A percentile compares a stretch with the other conserved stretches of the same genome.
Conservation (phyloP, 2,329 filamentous ascomycete genomes). For the Pestalotiopsis fici region DNA sequence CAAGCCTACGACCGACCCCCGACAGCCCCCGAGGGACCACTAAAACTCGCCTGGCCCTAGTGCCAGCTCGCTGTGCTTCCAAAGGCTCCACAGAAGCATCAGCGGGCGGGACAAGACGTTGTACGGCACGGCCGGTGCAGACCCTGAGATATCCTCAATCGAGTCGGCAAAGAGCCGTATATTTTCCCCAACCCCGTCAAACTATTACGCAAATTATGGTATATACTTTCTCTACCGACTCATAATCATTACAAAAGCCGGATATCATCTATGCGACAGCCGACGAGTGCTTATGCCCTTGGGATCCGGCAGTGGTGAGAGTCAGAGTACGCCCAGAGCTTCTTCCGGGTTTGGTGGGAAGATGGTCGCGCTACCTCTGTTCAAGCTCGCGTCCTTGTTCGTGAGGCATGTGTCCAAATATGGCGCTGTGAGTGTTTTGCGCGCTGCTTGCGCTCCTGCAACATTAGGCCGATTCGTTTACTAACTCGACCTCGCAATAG, state of each 20-base stretch:
- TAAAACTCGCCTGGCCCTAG: not conserved
- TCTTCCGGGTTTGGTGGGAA: slow-evolving; percentile 12
- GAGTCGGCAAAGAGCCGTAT: not conserved
- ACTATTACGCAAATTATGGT: not conserved
- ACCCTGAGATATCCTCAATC: not conserved
- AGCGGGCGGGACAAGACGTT: not conserved
- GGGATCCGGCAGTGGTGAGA: not conserved
- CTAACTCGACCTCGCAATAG: slow-evolving; percentile 35
- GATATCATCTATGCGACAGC: not conserved
- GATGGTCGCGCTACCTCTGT: slow-evolving; percentile 68
- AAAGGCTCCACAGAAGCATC: slow-evolving; percentile 5
- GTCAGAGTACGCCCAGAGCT: not conserved
- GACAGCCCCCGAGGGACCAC: not conserved
- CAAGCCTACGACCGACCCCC: not conserved
- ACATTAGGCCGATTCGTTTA: not conserved
- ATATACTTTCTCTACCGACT: not conserved
- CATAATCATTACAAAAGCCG: not conserved
- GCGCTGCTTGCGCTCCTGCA: not conserved
- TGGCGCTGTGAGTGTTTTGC: slow-evolving; percentile 59
- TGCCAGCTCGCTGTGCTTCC: not conserved
- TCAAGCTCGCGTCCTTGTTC: slow-evolving; percentile 67
- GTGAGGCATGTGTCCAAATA: slow-evolving; percentile 69
- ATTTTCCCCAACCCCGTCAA: not conserved
- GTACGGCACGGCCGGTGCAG: not conserved
- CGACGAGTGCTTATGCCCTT: slow-evolving; percentile 6